phyloP scores from a whole-genome alignment of 441 rosid genomes.

The Jatropha podagrica region DNA sequence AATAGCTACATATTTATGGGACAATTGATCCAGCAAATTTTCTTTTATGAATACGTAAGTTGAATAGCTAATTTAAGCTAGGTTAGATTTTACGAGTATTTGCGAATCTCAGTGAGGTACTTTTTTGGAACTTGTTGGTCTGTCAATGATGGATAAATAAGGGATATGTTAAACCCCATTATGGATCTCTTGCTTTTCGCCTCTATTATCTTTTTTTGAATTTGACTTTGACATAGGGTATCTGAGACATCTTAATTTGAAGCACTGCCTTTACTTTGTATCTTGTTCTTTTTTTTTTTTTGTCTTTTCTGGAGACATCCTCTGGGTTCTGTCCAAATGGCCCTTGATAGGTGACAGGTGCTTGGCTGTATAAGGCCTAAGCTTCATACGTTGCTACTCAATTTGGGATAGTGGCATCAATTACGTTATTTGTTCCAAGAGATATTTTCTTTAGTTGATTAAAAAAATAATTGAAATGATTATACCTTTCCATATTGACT shows the following conservation, averaged over 20 bases:
- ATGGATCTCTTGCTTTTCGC: not conserved
- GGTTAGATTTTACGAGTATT: not conserved
- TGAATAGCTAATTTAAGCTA: not conserved
- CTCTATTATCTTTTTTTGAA: not conserved
- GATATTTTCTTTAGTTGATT: not conserved
- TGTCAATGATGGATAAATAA: not conserved
- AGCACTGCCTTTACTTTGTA: too few relatives aligned
- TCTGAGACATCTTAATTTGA: too few relatives aligned
- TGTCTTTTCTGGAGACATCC: too few relatives aligned
- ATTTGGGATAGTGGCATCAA: not conserved
- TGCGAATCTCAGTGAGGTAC: not conserved
- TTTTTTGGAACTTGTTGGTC: not conserved
- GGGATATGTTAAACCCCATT: not conserved
- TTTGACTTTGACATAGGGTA: too few relatives aligned
- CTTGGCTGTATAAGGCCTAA: not conserved
- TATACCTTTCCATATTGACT: not conserved
- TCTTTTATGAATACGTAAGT: not conserved
- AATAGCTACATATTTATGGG: not conserved
- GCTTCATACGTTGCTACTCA: not conserved
- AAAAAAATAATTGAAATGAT: not conserved
- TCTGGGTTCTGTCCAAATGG: too few relatives aligned
- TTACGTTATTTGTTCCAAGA: not conserved
- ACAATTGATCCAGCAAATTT: not conserved
- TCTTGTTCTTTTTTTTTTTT: too few relatives aligned
- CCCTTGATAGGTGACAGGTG: not conserved